These are phyloP conservation scores for Coemansia asiatica DNA, from an alignment of 192 early-diverging fungal genomes.

Conservation along the genomic window DNA sequence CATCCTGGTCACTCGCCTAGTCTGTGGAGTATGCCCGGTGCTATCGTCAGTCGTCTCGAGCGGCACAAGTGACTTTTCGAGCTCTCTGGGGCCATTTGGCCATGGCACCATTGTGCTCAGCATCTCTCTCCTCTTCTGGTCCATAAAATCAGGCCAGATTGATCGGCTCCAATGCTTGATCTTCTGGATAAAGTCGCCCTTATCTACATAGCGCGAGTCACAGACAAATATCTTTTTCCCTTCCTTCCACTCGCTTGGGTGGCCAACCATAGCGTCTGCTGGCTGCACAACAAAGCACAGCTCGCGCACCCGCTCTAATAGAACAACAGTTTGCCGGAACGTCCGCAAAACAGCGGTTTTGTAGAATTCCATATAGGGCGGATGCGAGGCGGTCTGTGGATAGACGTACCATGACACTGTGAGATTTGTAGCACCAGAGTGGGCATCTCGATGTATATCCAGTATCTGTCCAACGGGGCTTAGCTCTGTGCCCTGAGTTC, in stretches of 20 bases:
- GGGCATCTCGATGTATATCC: constrained; percentile 16
- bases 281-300: constrained; percentile 44
- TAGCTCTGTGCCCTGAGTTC: constrained; percentile 22
- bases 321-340: constrained; percentile 30
- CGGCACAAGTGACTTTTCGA: constrained; percentile 21
- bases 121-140: constrained; percentile 24
- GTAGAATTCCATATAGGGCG: constrained; percentile 44
- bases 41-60: constrained; percentile 8
- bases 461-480: constrained; percentile 37
- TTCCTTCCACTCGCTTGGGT: constrained; percentile 35
- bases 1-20: constrained; percentile 28
- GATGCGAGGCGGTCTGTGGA: constrained; percentile 39
- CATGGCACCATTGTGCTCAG: constrained; percentile 34
- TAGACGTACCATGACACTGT: constrained; percentile 38
- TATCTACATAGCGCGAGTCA: constrained; percentile 44
- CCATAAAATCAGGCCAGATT: constrained; percentile 40
- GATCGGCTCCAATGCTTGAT: constrained; percentile 34
- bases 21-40: constrained; percentile 26
- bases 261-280: constrained; percentile 26
- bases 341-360: constrained; percentile 35
- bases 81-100: constrained; percentile 26
- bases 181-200: constrained; percentile 43
- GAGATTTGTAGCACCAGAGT: neutral
- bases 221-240: constrained; percentile 42
- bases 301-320: constrained; percentile 13